Conservation (phyloP, 2,329 filamentous ascomycete species). For the Penicillium fuscoglaucum region DNA sequence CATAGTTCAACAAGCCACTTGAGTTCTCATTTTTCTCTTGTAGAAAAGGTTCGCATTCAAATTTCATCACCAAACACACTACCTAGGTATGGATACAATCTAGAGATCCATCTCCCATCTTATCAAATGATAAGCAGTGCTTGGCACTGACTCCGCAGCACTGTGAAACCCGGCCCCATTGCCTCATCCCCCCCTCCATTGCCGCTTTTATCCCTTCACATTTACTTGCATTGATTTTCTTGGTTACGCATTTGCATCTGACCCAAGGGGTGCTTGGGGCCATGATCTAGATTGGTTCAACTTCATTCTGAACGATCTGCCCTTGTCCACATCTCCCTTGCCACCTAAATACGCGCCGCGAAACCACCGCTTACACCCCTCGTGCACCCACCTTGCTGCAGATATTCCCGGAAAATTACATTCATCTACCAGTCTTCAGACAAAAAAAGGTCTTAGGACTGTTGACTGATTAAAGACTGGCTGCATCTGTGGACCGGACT, state of each 20-base stretch:
- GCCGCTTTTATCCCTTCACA: conserved; percentile 19
- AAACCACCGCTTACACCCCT: conserved; percentile 5
- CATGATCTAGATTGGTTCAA: conserved; percentile 9
- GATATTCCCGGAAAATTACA: background rate
- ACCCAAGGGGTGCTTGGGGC: conserved; percentile 2
- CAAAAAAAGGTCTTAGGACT: background rate
- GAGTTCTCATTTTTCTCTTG: background rate
- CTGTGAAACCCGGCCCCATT: conserved; percentile 23
- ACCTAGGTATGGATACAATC: background rate
- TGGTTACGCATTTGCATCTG: conserved; percentile 5
- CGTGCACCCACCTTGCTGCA: conserved; percentile 3
- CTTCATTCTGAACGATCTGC: background rate
- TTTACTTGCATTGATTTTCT: conserved; percentile 14
- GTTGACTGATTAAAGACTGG: background rate
- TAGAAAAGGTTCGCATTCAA: background rate
- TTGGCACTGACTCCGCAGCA: conserved; percentile 26
- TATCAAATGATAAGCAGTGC: conserved; percentile 26
- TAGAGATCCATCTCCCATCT: conserved; percentile 12
- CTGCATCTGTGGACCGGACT: conserved; percentile 9
- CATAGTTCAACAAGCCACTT: background rate
- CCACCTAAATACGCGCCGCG: conserved; percentile 1
- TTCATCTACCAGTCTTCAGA: background rate
- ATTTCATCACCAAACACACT: background rate
- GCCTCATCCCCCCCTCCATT: conserved; percentile 26
- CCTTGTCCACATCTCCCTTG: conserved; percentile 5